Percentiles rank a stretch among this genome's conserved stretches.
These are phyloP conservation scores for Capillidium heterosporum DNA, from an alignment of 371 early-diverging fungal species.

Conservation along the genomic window DNA sequence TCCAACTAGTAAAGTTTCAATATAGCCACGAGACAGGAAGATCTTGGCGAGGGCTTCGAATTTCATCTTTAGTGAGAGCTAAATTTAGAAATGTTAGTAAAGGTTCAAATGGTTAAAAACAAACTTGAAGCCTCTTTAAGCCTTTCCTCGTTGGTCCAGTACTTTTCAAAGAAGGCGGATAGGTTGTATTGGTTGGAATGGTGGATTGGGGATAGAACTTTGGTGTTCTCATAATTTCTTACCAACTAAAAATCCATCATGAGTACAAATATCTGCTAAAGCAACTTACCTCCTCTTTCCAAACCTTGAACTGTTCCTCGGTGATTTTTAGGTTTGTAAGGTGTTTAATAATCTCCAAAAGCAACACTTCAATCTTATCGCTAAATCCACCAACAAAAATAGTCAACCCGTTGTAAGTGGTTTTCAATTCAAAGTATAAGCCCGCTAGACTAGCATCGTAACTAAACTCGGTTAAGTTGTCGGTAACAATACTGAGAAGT, in stretches of 20 bases:
- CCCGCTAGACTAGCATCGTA: slow-evolving; percentile 85
- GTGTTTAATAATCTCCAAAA: slow-evolving; percentile 44
- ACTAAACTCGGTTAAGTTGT: slow-evolving; percentile 59
- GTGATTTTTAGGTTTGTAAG: slow-evolving; percentile 44
- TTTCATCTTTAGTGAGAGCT: slow-evolving; percentile 38
- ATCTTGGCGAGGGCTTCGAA: slow-evolving; percentile 49
- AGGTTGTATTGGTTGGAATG: slow-evolving; percentile 61
- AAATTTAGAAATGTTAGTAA: background rate
- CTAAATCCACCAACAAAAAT: slow-evolving; percentile 63
- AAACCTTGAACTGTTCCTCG: slow-evolving; percentile 43
- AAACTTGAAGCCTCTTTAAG: slow-evolving; percentile 24
- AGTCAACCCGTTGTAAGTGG: slow-evolving; percentile 40
- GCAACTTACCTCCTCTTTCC: slow-evolving; percentile 37
- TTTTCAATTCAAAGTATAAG: slow-evolving; percentile 47
- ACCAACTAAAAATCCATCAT: slow-evolving; percentile 16
- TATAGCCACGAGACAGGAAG: slow-evolving; percentile 12
- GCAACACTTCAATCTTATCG: slow-evolving; percentile 55
- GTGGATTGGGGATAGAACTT: slow-evolving; percentile 47
- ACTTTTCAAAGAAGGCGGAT: slow-evolving; percentile 50
- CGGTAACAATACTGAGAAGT: slow-evolving; percentile 55
- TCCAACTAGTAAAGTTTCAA: slow-evolving; percentile 70
- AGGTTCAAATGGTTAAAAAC: slow-evolving; percentile 10
- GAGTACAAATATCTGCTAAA: background rate
- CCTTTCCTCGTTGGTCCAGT: slow-evolving; percentile 73
- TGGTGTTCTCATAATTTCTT: slow-evolving; percentile 48